These are phyloP conservation scores for Fusarium subglutinans DNA, from an alignment of 2,329 filamentous ascomycete species.

Conservation along the genomic window DNA sequence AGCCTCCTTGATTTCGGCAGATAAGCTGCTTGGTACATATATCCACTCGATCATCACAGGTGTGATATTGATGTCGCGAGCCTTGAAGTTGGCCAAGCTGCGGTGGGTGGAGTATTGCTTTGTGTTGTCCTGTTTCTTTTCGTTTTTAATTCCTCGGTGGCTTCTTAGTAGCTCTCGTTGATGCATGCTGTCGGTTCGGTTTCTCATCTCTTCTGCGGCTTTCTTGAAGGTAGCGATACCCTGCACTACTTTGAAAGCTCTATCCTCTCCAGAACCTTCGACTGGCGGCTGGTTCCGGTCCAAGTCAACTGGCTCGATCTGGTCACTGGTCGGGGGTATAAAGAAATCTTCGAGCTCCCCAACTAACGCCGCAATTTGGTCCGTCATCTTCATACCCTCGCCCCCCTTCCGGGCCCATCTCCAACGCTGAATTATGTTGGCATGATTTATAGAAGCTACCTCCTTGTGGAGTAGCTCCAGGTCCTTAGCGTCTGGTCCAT, in stretches of 20 bases:
- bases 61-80: neutral
- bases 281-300: accelerated
- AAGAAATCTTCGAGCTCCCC: neutral
- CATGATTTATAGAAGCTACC: neutral
- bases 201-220: neutral
- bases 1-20: neutral
- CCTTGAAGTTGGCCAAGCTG: neutral
- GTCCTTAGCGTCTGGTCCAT: accelerated
- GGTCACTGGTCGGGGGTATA: neutral
- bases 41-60: neutral
- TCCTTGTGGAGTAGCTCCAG: neutral
- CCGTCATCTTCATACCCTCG: neutral
- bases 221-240: neutral
- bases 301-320: neutral
- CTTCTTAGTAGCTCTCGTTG: neutral
- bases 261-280: neutral
- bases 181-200: neutral
- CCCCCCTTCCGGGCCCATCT: neutral
- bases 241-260: neutral
- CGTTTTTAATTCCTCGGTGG: neutral
- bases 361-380: neutral
- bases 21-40: neutral
- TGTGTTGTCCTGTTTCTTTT: neutral
- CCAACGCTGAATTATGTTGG: neutral
- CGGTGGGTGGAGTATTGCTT: neutral